Evolutionary conservation across 345 rosid genomes (phyloP).

Genomic region (Arabis hirsuta): DNA sequence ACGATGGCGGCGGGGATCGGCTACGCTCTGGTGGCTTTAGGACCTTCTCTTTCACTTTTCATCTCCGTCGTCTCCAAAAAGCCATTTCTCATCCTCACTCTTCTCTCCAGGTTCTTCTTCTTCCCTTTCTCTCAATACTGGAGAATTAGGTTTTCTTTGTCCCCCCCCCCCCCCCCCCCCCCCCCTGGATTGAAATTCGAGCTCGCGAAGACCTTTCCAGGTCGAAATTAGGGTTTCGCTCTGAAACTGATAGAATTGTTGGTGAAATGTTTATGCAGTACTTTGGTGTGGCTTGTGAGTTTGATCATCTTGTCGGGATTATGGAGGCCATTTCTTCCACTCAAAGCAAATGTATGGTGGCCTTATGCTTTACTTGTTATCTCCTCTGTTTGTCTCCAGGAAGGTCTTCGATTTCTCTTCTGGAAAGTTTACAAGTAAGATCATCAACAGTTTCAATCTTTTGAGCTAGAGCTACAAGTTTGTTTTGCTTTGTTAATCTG

Average conservation of each 20-base stretch:
- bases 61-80: slow-evolving; percentile 87
- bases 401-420: slow-evolving; percentile 85
- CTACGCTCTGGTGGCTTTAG: slow-evolving; percentile 79
- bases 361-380: slow-evolving; percentile 77
- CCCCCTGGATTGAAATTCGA: background rate
- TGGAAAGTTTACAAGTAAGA: slow-evolving; percentile 86
- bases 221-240: slow-evolving; percentile 24
- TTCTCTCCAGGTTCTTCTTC: slow-evolving; percentile 78
- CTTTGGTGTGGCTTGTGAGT: slow-evolving; percentile 91
- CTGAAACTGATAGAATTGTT: slow-evolving; percentile 23
- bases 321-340: slow-evolving; percentile 94
- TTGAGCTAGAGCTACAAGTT: background rate
- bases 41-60: slow-evolving; percentile 89
- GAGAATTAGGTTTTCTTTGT: background rate
- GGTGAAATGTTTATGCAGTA: slow-evolving; percentile 51
- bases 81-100: slow-evolving; percentile 89
- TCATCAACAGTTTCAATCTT: background rate
- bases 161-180: too few species aligned
- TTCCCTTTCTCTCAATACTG: background rate
- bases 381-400: slow-evolving; percentile 82
- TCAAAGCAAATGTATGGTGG: slow-evolving; percentile 75
- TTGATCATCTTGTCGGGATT: slow-evolving; percentile 78
- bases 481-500: slow-evolving; percentile 7
- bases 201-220: background rate
- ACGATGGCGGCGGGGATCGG: slow-evolving; percentile 94